Conservation (phyloP, 2,329 filamentous ascomycete genomes). For the Monosporascus sp. region DNA sequence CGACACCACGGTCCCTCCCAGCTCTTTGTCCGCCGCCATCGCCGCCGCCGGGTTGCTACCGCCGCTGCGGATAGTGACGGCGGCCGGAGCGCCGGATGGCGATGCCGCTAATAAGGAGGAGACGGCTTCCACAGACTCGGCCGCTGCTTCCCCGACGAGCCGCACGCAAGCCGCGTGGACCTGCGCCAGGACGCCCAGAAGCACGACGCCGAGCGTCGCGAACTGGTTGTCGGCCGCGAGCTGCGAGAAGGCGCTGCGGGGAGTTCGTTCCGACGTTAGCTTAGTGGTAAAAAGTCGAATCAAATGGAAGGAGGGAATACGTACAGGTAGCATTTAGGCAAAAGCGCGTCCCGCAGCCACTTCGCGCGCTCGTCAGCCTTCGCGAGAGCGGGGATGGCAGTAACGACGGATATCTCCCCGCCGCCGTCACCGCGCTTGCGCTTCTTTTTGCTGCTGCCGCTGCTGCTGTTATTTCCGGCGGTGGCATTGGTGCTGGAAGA, state of each 20-base stretch:
- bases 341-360: slow-evolving; percentile 36
- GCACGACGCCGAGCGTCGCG: slow-evolving; percentile 63
- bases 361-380: slow-evolving; percentile 21
- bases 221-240: slow-evolving; percentile 69
- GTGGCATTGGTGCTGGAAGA: slow-evolving; percentile 5
- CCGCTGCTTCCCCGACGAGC: slow-evolving; percentile 23
- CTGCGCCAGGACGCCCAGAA: slow-evolving; percentile 60
- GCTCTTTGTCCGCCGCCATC: neutral
- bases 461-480: slow-evolving; percentile 3
- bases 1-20: slow-evolving; percentile 16
- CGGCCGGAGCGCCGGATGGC: neutral
- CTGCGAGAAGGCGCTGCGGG: slow-evolving; percentile 57
- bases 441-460: slow-evolving; percentile 26
- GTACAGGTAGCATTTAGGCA: slow-evolving; percentile 40
- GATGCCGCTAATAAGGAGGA: neutral
- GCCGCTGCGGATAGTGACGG: neutral
- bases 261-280: neutral
- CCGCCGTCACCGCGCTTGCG: slow-evolving; percentile 30
- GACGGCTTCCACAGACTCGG: slow-evolving; percentile 2
- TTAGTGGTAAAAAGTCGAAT: neutral
- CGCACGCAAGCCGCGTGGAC: slow-evolving; percentile 41
- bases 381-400: neutral
- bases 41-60: neutral
- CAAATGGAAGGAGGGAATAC: slow-evolving; percentile 15
- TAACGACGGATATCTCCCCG: neutral